These are phyloP conservation scores for Aspergillus niger DNA, from an alignment of 2,329 filamentous ascomycete genomes.

Conservation along the genomic window DNA sequence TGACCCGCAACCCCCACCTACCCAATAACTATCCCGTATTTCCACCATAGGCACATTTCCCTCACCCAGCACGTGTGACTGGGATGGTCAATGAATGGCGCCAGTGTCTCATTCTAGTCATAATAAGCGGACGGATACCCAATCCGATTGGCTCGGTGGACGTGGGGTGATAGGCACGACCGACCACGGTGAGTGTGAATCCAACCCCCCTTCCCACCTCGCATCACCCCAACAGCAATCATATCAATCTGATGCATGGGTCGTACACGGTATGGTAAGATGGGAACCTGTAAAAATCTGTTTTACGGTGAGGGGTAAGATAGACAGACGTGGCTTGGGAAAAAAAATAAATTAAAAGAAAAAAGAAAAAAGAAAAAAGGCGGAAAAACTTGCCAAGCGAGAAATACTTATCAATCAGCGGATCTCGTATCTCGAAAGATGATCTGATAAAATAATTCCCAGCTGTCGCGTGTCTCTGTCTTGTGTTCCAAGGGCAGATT, in stretches of 20 bases:
- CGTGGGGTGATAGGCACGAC: background rate
- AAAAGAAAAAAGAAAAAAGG: background rate
- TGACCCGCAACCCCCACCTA: background rate
- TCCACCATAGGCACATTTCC: background rate
- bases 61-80: background rate
- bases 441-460: background rate
- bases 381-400: background rate
- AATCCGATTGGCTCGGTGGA: background rate
- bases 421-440: background rate
- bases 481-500: background rate
- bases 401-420: constrained; percentile 2
- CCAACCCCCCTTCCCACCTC: background rate
- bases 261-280: background rate
- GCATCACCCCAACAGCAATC: background rate
- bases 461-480: background rate
- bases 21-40: background rate
- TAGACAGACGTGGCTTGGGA: background rate
- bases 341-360: too few species aligned
- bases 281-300: background rate
- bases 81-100: background rate
- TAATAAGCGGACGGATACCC: background rate
- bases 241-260: background rate
- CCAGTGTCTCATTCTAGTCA: background rate
- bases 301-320: background rate
- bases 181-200: background rate